A percentile compares a stretch with the other conserved stretches of the same genome.
These are phyloP conservation scores for Xylariaceae sp. DNA, from an alignment of 2,329 filamentous ascomycete genomes.

Conservation along the genomic window DNA sequence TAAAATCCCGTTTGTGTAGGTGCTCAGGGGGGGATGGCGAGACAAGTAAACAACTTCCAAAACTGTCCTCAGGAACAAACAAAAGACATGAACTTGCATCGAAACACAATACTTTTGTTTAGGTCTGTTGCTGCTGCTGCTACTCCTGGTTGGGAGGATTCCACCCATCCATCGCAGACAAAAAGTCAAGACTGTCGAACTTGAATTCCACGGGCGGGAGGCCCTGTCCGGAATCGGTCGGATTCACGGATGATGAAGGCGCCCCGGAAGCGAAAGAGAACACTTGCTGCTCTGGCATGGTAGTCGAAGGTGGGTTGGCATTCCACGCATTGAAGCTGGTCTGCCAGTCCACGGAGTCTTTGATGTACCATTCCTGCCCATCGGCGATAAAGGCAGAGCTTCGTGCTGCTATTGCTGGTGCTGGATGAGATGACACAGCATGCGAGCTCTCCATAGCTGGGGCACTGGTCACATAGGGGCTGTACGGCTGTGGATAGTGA, in stretches of 20 bases:
- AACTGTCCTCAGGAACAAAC: background rate
- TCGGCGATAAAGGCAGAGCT: conserved; percentile 40
- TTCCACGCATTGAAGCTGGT: conserved; percentile 53
- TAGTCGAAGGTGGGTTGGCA: conserved; percentile 23
- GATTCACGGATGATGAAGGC: conserved; percentile 8
- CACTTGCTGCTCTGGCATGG: conserved; percentile 31
- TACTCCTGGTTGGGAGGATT: conserved; percentile 28
- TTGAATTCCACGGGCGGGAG: conserved; percentile 26
- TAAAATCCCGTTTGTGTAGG: background rate
- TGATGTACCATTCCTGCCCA: conserved; percentile 53
- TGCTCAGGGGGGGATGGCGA: too few relatives aligned
- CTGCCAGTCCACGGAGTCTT: conserved; percentile 53
- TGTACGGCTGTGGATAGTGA: conserved; percentile 29
- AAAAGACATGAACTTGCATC: background rate
- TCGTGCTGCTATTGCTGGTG: conserved; percentile 29
- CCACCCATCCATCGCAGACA: conserved; percentile 30
- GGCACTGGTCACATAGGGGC: conserved; percentile 21
- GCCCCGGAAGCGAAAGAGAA: conserved; percentile 30
- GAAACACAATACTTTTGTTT: background rate
- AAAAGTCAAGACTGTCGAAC: conserved; percentile 27
- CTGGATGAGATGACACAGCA: conserved; percentile 4
- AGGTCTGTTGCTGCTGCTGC: background rate
- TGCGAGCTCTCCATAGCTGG: conserved; percentile 20
- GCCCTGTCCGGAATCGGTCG: conserved; percentile 17
- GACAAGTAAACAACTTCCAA: background rate